Evolutionary conservation across 306 rosid genomes (phyloP).

Genomic region (Fagus crenata): DNA sequence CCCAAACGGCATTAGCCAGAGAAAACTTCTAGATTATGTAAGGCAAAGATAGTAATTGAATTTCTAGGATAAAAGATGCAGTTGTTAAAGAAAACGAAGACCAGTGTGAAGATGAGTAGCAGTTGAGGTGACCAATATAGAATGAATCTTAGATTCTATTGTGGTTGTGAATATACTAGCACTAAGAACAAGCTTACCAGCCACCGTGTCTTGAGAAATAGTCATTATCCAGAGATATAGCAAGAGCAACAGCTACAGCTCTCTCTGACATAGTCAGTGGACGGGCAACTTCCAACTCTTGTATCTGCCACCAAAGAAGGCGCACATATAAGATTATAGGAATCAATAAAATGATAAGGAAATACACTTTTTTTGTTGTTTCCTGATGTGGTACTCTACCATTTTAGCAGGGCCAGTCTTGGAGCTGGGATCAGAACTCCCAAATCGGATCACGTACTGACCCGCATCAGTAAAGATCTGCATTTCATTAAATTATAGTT

Average conservation of each 20-base stretch:
- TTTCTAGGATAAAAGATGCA: not conserved
- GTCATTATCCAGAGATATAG: conserved; percentile 95
- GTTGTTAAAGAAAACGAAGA: not conserved
- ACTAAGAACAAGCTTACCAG: conserved; percentile 59
- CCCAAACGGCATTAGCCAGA: not conserved
- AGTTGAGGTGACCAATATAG: conserved; percentile 10
- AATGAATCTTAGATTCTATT: not conserved
- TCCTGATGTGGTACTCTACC: conserved; percentile 37
- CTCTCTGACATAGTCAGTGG: conserved; percentile 75
- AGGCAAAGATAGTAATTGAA: not conserved
- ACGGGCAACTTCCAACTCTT: conserved; percentile 77
- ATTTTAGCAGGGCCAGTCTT: conserved; percentile 61
- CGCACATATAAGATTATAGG: not conserved
- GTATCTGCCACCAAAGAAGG: conserved; percentile 49
- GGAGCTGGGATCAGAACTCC: conserved; percentile 66
- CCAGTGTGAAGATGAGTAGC: not conserved
- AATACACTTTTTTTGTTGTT: not conserved
- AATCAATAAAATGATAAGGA: not conserved
- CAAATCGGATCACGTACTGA: conserved; percentile 91
- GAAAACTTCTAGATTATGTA: not conserved
- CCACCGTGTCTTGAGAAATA: conserved; percentile 94
- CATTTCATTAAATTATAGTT: conserved; percentile 18
- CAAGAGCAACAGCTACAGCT: conserved; percentile 95
- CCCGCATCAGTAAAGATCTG: conserved; percentile 97
- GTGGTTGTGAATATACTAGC: conserved; percentile 7